phyloP scores from a whole-genome alignment of 306 rosid genomes.

The Geum urbanum region DNA sequence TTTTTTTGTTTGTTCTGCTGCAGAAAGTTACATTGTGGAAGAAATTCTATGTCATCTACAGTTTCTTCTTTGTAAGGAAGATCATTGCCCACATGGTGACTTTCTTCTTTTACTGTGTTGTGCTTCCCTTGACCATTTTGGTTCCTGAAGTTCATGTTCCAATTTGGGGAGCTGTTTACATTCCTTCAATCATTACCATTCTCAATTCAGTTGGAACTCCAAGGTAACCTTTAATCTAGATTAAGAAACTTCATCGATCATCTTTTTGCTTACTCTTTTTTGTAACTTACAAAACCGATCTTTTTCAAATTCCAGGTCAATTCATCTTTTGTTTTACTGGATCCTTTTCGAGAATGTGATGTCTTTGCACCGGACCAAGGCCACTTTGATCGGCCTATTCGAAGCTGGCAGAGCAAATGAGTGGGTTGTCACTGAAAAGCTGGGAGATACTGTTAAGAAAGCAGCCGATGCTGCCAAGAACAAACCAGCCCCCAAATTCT shows the following conservation, averaged over 20 bases:
- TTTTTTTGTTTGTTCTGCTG: slow-evolving; percentile 10
- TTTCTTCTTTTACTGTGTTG: slow-evolving; percentile 87
- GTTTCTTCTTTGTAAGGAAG: slow-evolving; percentile 95
- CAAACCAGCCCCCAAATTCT: slow-evolving; percentile 47
- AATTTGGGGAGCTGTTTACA: slow-evolving; percentile 98
- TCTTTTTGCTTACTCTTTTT: neutral
- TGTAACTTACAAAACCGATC: neutral
- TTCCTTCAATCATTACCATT: slow-evolving; percentile 92
- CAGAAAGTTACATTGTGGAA: slow-evolving; percentile 93
- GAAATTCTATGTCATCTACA: slow-evolving; percentile 90
- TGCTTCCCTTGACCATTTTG: slow-evolving; percentile 89
- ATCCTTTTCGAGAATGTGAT: slow-evolving; percentile 96
- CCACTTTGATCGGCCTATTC: slow-evolving; percentile 73
- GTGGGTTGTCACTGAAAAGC: slow-evolving; percentile 98
- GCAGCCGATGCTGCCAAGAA: slow-evolving; percentile 69
- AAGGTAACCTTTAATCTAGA: slow-evolving; percentile 41
- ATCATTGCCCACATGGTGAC: slow-evolving; percentile 95
- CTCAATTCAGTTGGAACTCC: slow-evolving; percentile 99
- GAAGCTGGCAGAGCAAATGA: slow-evolving; percentile 88
- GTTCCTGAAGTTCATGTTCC: slow-evolving; percentile 97
- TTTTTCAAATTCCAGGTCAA: slow-evolving; percentile 53
- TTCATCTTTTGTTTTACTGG: slow-evolving; percentile 96
- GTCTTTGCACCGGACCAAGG: slow-evolving; percentile 98
- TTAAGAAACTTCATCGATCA: neutral
- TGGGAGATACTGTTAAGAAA: slow-evolving; percentile 77